Base-by-base conservation (phyloP, 176 grass and related monocot genomes). In the Carex scoparia region DNA sequence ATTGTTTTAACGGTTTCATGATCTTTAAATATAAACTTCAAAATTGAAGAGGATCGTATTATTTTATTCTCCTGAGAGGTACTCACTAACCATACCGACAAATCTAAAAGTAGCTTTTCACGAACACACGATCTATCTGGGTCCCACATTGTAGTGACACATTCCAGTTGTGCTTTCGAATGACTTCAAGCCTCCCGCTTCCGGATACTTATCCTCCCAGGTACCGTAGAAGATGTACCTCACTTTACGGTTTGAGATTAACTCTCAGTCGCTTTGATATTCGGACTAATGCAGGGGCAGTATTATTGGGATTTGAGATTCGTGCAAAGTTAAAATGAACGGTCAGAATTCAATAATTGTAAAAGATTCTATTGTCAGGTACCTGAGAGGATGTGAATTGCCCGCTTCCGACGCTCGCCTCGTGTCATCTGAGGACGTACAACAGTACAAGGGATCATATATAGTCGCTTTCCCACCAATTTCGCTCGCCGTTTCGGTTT, bases 181-280 rank as follows among this genome's bases (percentile, higher is more conserved):
- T 35, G 33, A 58, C 54, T 61, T 64, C 11, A 81, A 81, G 63
- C 32, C 76, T 64, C 79, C 79, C 79, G 59, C 79, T 60, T 66
- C 61, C 33, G 7, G 31, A 3, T 37, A 2, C 35, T 2, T 3
- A 37, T 37, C 35, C 32, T 33, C 32, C 32, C 32, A 33, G 2
- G 32, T 33, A 33, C 32, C 32, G 32, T 33, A 33, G 32, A 33
- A 33, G 1, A 33, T 33, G 32, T 33, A 33, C 2, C 32, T 33
- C 32, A 33, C 32, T 33, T 33, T 33, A 33, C 32, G 32, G 32
- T 33, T 33, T 33, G 32, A 33, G 32, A 33, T 33, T 33, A 33
- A 33, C 32, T 33, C 32, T 33, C 32, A 33, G 32, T 33, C 2
- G 32, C 32, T 33, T 33, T 33, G 32, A 2, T 1, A 33, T 33